Conservation (phyloP, 306 rosid species). For the Lathyrus tuberosus region DNA sequence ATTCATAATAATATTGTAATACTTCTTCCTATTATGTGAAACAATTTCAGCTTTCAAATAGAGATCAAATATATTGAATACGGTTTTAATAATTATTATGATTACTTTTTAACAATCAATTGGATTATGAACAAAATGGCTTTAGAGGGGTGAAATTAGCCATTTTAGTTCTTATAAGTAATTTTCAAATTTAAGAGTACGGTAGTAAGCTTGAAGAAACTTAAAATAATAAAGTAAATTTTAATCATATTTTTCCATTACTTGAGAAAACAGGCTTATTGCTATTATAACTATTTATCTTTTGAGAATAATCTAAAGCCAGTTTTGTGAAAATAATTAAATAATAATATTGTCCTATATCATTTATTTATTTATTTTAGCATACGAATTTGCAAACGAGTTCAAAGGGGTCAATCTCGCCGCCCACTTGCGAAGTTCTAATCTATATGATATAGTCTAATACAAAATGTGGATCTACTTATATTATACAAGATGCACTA, state of each 20-base stretch:
- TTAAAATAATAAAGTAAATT: background rate
- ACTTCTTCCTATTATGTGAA: conserved; percentile 5
- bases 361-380: too few species aligned
- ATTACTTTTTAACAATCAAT: conserved; percentile 7
- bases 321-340: conserved; percentile 2
- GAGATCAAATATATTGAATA: conserved; percentile 1
- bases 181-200: background rate
- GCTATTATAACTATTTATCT: background rate
- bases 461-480: too few species aligned
- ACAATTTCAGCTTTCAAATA: background rate
- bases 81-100: too few species aligned
- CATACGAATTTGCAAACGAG: too few species aligned
- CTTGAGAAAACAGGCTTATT: background rate
- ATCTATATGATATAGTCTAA: too few species aligned
- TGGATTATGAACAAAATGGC: conserved; percentile 18
- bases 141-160: conserved; percentile 2
- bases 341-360: background rate
- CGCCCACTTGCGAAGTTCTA: too few species aligned
- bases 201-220: background rate
- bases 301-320: conserved; percentile 20
- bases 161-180: conserved; percentile 11
- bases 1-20: conserved; percentile 27
- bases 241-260: background rate
- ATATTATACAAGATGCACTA: too few species aligned
- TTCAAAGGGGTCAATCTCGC: too few species aligned